phyloP scores from a whole-genome alignment of 768 basidiomycete genomes.

The Fistulinella prunicolor region DNA sequence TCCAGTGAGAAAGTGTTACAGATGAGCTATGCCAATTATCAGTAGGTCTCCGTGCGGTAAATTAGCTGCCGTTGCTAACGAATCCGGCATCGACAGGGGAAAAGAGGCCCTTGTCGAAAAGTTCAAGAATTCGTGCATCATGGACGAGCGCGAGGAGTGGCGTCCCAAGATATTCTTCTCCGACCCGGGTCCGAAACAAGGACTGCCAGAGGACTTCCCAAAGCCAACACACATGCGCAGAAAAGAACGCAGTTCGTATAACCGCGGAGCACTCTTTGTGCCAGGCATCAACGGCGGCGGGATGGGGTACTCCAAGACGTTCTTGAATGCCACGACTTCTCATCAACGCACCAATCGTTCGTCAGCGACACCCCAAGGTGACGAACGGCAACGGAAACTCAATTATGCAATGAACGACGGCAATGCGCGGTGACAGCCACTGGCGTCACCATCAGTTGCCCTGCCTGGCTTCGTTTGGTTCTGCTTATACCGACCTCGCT shows the following conservation, averaged over 20 bases:
- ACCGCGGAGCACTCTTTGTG: conserved; percentile 70
- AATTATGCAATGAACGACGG: conserved; percentile 9
- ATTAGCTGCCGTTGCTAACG: conserved; percentile 6
- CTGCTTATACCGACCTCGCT: conserved; percentile 8
- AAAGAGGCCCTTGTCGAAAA: conserved; percentile 90
- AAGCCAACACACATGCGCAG: conserved; percentile 75
- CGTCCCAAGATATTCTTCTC: conserved; percentile 84
- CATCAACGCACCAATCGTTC: conserved; percentile 20
- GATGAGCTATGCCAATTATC: conserved; percentile 91
- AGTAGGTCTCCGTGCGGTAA: conserved; percentile 51
- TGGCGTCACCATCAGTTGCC: neutral
- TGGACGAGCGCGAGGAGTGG: conserved; percentile 84
- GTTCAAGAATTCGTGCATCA: conserved; percentile 88
- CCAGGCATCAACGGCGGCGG: conserved; percentile 37
- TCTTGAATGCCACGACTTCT: conserved; percentile 21
- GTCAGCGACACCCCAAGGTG: conserved; percentile 11
- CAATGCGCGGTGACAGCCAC: conserved; percentile 6
- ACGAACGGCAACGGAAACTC: conserved; percentile 26
- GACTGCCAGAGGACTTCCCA: conserved; percentile 78
- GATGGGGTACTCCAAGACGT: conserved; percentile 27
- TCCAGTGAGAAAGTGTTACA: conserved; percentile 88
- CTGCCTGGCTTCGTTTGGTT: neutral
- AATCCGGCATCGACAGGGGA: conserved; percentile 46
- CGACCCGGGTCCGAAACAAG: conserved; percentile 63
- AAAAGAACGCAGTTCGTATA: conserved; percentile 80